Base-by-base conservation (phyloP, 202 grass and related monocot genomes). In the Carex sylvatica region DNA sequence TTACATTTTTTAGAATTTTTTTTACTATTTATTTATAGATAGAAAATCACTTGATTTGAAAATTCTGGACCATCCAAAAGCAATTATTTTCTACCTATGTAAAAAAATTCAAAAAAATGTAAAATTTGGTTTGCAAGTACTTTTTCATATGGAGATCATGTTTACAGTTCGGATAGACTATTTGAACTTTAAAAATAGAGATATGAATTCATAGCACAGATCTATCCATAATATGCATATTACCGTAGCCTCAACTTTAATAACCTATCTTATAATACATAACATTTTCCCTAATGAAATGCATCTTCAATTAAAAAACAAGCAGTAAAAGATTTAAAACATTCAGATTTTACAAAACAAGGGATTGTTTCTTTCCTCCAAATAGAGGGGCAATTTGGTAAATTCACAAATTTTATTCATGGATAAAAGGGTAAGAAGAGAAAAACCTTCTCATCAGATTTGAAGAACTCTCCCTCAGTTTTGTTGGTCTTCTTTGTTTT, bases 401-500 rank as follows among this genome's bases (percentile, higher is more conserved):
- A 62, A 76, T 72, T 26, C 20, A 20, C 5, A 77, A n/a, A 58
- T 46, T 58, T 35, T 36, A 77, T 5, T 58, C 28, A 5, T 58
- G 28, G 31, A 52, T 11, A 58, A 58, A 11, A 35, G 1, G n/a
- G 19, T 13, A 13, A 36, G 15, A 77, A 33, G 9, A 58, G 28
- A 36, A 36, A 33, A 19, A 77, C 88, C 91, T 88, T 85, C 76
- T 93, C 91, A 0, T 91, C 90, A 6, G 88, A 69, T 28, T 97
- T 90, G 5, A 97, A 97, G 73, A 97, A 89, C 85, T 97, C 91
- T n/a, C 87, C 87, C 72, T 93, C 94, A 0, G 87, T 92, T 76
- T 97, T 94, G 80, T 92, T 87, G 0, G 71, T 70, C 87, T 84
- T 97, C 46, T 53, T 85, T 82, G 88, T 94, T 82, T 90, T 94